Base-by-base conservation (phyloP, 2,329 filamentous ascomycete genomes). In the Pseudopithomyces chartarum region DNA sequence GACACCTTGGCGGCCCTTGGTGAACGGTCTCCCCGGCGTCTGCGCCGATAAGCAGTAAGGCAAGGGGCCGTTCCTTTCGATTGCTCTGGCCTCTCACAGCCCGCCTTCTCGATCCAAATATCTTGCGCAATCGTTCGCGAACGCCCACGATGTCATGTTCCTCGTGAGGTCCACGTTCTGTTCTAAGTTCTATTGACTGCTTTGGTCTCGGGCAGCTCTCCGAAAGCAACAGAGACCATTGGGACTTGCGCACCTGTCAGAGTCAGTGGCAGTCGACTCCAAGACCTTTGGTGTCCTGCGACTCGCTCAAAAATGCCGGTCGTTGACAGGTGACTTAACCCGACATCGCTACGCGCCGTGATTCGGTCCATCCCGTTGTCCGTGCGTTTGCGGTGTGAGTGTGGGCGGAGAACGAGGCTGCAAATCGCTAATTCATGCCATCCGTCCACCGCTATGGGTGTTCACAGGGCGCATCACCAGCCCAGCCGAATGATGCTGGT, bases 321-420 rank as follows among this genome's bases (percentile, higher is more conserved):
- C n/a, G 26, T 15, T 40, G 19, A 12, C 56, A 42, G 62, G 63
- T 61, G 55, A 60, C 60, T 59, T 62, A 61, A 64, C 60, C 65
- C 65, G 61, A 72, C 64, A 60, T 68, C 69, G 69, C 65, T 63
- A 64, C 59, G 45, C 48, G 49, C 55, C 58, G 55, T 73, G 69
- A 73, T 72, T 73, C 67, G 69, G 59, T 66, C 66, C 57, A 59
- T 65, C 59, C 64, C 65, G 66, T 55, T 50, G 61, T 55, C 65
- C 51, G 62, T 68, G 68, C 64, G 38, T 32, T 39, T 50, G 49
- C 57, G 60, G 60, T 55, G 57, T 54, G 40, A 57, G 64, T 58
- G 60, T 59, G 56, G 45, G 52, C 55, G 38, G 57, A 61, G 49
- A 34, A 68, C 67, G 67, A 73, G 69, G 69, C 69, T 73, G 66